Percentiles rank a stretch among this genome's conserved stretches.
These are phyloP conservation scores for Calonectria leucothoes DNA, from an alignment of 2,329 filamentous ascomycete species.

Conservation along the genomic window DNA sequence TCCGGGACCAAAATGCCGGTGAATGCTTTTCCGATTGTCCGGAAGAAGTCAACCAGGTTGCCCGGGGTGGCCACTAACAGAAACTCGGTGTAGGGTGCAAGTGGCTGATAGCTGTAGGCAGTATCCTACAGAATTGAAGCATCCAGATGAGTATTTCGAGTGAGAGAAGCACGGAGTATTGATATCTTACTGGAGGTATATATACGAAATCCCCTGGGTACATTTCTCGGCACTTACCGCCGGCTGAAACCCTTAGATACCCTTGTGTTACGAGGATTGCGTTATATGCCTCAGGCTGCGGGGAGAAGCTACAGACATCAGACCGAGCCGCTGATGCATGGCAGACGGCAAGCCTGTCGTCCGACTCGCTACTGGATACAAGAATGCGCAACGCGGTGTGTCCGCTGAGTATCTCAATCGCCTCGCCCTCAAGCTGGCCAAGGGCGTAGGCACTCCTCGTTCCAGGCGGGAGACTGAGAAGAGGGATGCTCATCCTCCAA, in stretches of 20 bases:
- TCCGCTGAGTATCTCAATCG: background rate
- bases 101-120: slow-evolving; percentile 7
- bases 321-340: background rate
- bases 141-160: background rate
- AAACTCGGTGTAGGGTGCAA: slow-evolving; percentile 5
- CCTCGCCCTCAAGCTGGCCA: background rate
- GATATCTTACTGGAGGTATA: slow-evolving; percentile 6
- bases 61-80: background rate
- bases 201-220: slow-evolving; percentile 10
- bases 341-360: background rate
- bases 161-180: background rate
- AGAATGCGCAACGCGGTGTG: background rate
- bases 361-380: background rate
- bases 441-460: background rate
- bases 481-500: background rate
- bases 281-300: slow-evolving; percentile 4
- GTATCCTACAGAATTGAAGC: background rate
- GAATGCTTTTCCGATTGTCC: background rate
- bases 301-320: background rate
- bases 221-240: background rate
- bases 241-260: background rate
- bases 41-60: background rate
- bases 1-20: background rate
- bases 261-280: slow-evolving; percentile 11
- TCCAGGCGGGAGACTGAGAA: background rate